Conservation (phyloP, 2,329 filamentous ascomycete species). For the Fusarium longipes region DNA sequence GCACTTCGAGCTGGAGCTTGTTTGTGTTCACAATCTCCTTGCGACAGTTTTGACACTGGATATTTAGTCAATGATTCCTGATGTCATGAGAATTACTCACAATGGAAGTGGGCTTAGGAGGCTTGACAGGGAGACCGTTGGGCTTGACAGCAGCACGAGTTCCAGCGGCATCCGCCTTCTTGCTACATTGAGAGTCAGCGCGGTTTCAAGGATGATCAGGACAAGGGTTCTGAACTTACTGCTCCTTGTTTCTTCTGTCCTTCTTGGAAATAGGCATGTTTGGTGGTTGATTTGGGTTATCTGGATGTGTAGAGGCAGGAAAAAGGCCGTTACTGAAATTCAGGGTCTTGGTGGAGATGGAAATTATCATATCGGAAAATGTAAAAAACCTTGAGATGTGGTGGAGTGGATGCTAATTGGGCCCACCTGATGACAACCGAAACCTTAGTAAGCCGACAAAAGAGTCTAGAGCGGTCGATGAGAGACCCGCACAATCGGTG, state of each 20-base stretch:
- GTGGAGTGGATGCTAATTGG: background rate
- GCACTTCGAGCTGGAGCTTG: constrained; percentile 62
- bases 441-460: constrained; percentile 5
- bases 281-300: background rate
- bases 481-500: too few species aligned
- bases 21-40: constrained; percentile 65
- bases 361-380: constrained; percentile 5
- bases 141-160: constrained; percentile 65
- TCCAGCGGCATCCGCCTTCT: constrained; percentile 65
- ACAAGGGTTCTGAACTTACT: background rate
- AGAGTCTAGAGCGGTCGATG: constrained; percentile 9
- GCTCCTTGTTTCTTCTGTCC: constrained; percentile 24
- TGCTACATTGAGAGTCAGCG: constrained; percentile 37
- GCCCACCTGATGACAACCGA: too few species aligned
- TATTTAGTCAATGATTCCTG: background rate
- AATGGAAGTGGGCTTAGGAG: constrained; percentile 56
- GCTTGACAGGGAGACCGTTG: constrained; percentile 66
- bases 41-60: constrained; percentile 62
- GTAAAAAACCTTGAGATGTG: constrained; percentile 19
- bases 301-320: too few species aligned
- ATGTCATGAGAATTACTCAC: constrained; percentile 6
- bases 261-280: constrained; percentile 37
- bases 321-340: background rate
- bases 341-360: constrained; percentile 16
- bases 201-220: background rate